Base-by-base conservation (phyloP, 306 rosid genomes). In the Senna siamea region DNA sequence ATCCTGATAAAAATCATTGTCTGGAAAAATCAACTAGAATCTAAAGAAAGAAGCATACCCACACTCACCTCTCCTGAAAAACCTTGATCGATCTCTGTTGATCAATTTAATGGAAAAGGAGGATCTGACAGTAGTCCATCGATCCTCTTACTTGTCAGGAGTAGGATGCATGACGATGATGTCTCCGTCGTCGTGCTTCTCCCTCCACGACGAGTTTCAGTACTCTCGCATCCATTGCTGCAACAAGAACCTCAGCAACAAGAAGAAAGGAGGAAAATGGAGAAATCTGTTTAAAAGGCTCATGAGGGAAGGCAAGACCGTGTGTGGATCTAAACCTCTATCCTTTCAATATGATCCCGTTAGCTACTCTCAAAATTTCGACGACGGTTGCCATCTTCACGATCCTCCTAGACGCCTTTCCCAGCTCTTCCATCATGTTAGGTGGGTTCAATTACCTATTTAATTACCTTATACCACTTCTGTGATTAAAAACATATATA, bases 331-430 rank as follows among this genome's bases (percentile, higher is more conserved):
- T 35, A 87, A 86, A 65, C 69, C 89, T 26, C 15, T 66, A 6
- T 88, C 96, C 6, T 92, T 92, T 73, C 89, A 87, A 23, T 92
- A 92, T n/a, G 98, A 92, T 67, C 91, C 94, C 37, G 85, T 88
- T 54, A 92, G 98, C 50, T 92, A 92, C 54, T 84, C 92, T 0
- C 94, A 85, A 82, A 92, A 92, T 76, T 92, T 92, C 11, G 96
- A 90, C 28, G 98, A 92, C 0, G 96, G 93, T 2, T 54, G 65
- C 63, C 88, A 81, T 34, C 85, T 80, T 60, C 84, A 90, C 6
- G 79, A 84, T 11, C 84, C n/a, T n/a, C 1, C 85, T 6, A 58
- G 69, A 55, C 67, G 80, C 37, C 80, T 73, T 77, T 77, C 80
- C 4, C 72, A 26, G 26, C 80, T 60, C 40, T 63, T 58, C 60